Conservation (phyloP, 805 yeast species). For the Saturnispora zaruensis region DNA sequence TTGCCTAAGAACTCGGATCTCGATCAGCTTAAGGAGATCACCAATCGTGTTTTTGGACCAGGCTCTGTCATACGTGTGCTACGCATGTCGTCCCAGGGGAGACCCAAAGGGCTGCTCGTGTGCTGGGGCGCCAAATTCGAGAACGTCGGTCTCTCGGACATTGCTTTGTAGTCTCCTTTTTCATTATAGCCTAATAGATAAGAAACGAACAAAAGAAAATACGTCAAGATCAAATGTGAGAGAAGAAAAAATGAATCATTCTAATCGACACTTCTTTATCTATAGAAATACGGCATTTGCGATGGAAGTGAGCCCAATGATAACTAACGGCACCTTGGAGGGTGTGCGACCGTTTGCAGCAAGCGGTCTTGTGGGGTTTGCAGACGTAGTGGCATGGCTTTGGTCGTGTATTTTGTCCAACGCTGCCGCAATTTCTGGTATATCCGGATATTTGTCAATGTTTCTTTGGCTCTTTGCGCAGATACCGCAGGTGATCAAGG, state of each 20-base stretch:
- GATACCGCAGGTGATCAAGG: constrained; percentile 57
- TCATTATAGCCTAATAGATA: neutral
- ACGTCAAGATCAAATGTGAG: neutral
- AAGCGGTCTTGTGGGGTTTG: neutral
- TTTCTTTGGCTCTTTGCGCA: constrained; percentile 68
- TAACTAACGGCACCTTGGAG: neutral
- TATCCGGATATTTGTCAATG: constrained; percentile 34
- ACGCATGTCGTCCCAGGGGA: constrained; percentile 23
- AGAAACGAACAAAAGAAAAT: neutral
- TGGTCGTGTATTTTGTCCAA: neutral
- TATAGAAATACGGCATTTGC: neutral
- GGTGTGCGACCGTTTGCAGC: neutral
- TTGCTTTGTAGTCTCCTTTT: neutral
- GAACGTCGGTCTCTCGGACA: constrained; percentile 8
- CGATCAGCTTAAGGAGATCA: constrained; percentile 40
- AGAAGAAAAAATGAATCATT: neutral
- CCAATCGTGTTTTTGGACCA: constrained; percentile 37
- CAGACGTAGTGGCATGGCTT: neutral
- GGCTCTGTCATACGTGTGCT: constrained; percentile 10
- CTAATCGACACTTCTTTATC: neutral
- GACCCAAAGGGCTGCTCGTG: constrained; percentile 46
- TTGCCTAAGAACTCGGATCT: constrained; percentile 53
- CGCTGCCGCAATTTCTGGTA: constrained; percentile 21
- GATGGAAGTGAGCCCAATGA: neutral
- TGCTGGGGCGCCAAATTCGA: constrained; percentile 49